Base-by-base conservation (phyloP, 2,329 filamentous ascomycete species). In the Pyrenophora teres region DNA sequence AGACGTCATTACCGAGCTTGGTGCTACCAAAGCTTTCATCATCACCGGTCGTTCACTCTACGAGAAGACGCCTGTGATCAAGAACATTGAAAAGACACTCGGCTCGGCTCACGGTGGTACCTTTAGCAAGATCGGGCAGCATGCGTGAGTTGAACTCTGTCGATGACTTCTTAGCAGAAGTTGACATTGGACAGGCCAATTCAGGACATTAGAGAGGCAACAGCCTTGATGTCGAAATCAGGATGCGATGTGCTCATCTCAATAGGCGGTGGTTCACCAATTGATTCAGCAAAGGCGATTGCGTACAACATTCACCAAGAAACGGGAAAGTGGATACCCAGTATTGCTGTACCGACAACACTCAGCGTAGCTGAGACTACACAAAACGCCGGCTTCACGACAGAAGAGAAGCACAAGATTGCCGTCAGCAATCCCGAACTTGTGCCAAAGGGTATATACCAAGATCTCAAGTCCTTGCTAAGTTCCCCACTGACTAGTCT, bases 291-390 rank as follows among this genome's bases (percentile, higher is more conserved):
- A 15, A 75, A 75, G 42, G 72, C 69, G 0, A 74, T 74, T 33
- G 70, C 72, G 46, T 69, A 74, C 52, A 73, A 73, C 45, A 68
- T 74, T 38, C 67, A 74, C 40, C 46, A 72, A 46, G 68, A 74
- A 51, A 72, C 65, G 6, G 70, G 71, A 9, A 73, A 71, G 46
- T 74, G 67, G 67, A 62, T 75, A 40, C 65, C 69, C 18, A 73
- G 68, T 37, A 74, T 75, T 42, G 70, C 72, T 4, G 66, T 75
- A 8, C 72, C 72, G 0, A 75, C 72, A 4, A 75, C 72, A 1
- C 50, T 75, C 40, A 81, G 78, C 45, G 81, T 82, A 0, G 81
- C 81, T 6, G 81, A 84, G 57, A 83, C 80, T 38, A 83, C 81
- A 1, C 71, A 77, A 16, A 75, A 74, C 13, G 81, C 79, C 4